Percentiles rank a stretch among this genome's conserved stretches.
phyloP scores from a whole-genome alignment of 352 stramenopile genomes.

The Phytophthora lateralis region DNA sequence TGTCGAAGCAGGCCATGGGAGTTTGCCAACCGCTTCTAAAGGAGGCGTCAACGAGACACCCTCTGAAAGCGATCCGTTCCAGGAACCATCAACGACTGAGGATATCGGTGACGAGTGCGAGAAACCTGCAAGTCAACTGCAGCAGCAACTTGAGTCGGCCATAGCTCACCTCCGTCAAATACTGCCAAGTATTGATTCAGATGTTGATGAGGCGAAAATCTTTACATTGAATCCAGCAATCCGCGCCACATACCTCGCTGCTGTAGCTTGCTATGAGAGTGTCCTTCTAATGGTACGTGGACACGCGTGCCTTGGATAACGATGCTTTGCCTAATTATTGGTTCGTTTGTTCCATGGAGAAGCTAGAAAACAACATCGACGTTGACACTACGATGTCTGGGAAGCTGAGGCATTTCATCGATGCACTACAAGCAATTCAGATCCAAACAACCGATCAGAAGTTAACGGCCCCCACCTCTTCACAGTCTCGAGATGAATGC shows the following conservation, averaged over 20 bases:
- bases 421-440: conserved; percentile 35
- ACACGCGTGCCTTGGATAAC: background rate
- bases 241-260: conserved; percentile 45
- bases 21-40: conserved; percentile 10
- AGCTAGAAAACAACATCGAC: conserved; percentile 38
- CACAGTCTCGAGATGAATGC: background rate
- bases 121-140: conserved; percentile 22
- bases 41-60: background rate
- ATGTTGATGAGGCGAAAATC: background rate
- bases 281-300: conserved; percentile 40
- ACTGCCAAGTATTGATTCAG: conserved; percentile 27
- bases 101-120: conserved; percentile 21
- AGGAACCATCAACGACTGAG: background rate
- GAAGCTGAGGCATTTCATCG: conserved; percentile 44
- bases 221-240: conserved; percentile 28
- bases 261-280: conserved; percentile 45
- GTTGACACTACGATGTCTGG: conserved; percentile 33
- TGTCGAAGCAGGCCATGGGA: conserved; percentile 9
- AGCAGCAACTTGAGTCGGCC: conserved; percentile 30
- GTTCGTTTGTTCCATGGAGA: background rate
- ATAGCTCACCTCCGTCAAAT: conserved; percentile 28
- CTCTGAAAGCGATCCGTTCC: background rate
- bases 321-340: background rate
- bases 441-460: background rate
- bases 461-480: background rate